Evolutionary conservation across 352 stramenopile species (phyloP).

Genomic region (Phytophthora multivora): DNA sequence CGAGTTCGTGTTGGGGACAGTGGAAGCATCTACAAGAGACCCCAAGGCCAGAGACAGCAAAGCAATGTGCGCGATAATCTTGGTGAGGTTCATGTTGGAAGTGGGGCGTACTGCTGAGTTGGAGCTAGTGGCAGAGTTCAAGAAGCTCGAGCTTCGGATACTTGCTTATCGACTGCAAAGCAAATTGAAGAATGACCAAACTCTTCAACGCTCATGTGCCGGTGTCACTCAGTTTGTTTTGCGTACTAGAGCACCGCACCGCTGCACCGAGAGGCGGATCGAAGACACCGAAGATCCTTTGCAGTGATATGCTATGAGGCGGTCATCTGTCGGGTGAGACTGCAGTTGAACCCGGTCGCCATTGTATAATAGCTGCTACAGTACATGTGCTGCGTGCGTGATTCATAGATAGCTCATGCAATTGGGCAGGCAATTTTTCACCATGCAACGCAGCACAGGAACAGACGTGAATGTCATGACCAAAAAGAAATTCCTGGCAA

Average conservation of each 20-base stretch:
- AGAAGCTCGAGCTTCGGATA: constrained; percentile 7
- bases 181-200: constrained; percentile 32
- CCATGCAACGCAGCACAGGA: background rate
- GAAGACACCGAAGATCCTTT: constrained; percentile 25
- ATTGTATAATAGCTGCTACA: background rate
- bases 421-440: no score
- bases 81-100: constrained; percentile 36
- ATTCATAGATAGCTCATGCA: background rate
- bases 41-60: constrained; percentile 27
- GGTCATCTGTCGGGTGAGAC: background rate
- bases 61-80: constrained; percentile 32
- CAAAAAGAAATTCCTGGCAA: background rate
- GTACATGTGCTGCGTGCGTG: no score
- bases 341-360: constrained; percentile 1
- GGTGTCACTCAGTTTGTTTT: background rate
- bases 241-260: no score
- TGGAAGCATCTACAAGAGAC: constrained; percentile 17
- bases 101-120: constrained; percentile 17
- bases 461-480: background rate
- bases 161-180: constrained; percentile 16
- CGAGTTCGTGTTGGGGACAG: constrained; percentile 5
- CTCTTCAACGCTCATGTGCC: background rate
- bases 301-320: constrained; percentile 24
- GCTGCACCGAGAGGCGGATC: constrained; percentile 8
- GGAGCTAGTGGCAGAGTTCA: constrained; percentile 6